These are phyloP conservation scores for Fusarium sp. DNA, from an alignment of 2,329 filamentous ascomycete genomes.

Conservation along the genomic window DNA sequence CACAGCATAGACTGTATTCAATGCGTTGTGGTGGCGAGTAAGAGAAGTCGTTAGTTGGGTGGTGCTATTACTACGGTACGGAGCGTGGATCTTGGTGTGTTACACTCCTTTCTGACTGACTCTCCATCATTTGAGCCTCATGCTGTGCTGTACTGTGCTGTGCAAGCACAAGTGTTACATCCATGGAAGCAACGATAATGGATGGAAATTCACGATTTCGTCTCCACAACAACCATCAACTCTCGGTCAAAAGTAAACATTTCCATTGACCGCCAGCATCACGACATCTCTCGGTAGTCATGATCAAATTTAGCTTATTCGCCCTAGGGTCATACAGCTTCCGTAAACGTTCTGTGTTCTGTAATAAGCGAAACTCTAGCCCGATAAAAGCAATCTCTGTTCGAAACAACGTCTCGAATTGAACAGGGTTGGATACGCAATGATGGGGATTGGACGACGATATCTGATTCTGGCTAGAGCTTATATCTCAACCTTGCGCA, in stretches of 20 bases:
- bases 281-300: neutral
- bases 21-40: neutral
- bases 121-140: conserved; percentile 4
- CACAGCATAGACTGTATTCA: neutral
- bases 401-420: conserved; percentile 12
- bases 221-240: neutral
- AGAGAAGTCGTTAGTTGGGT: neutral
- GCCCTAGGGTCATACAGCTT: conserved; percentile 11
- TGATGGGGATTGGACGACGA: conserved; percentile 1
- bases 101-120: neutral
- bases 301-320: conserved; percentile 10
- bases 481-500: neutral
- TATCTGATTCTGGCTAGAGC: neutral
- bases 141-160: neutral
- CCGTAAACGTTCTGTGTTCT: neutral
- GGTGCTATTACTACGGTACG: neutral
- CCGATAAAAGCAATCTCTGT: conserved; percentile 13
- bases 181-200: neutral
- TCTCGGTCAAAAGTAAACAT: conserved; percentile 1
- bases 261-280: neutral
- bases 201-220: conserved; percentile 1
- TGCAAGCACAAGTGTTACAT: neutral
- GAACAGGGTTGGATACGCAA: conserved; percentile 9
- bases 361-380: conserved; percentile 8
- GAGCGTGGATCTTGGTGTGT: conserved; percentile 2